A percentile compares a stretch with the other conserved stretches of the same genome.
Evolutionary conservation across 805 yeast genomes (phyloP).

Genomic region (Ascoidea tarda): DNA sequence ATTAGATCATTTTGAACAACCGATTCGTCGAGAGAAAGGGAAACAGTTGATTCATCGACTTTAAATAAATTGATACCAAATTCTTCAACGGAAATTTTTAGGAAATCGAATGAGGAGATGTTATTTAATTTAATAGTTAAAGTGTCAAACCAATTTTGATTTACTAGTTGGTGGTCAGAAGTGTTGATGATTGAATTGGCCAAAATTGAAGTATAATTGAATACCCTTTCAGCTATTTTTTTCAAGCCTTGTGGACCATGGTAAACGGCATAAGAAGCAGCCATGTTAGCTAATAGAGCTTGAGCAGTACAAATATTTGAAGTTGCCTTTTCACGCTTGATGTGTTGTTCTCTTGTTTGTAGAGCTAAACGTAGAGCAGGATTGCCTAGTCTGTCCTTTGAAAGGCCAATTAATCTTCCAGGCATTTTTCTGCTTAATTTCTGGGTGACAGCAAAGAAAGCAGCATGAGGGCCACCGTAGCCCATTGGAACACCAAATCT

Average conservation of each 20-base stretch:
- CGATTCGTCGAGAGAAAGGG: conserved; percentile 87
- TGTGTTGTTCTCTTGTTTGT: conserved; percentile 97
- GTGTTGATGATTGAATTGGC: conserved; percentile 38
- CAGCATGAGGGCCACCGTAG: conserved; percentile 98
- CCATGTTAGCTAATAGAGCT: conserved; percentile 88
- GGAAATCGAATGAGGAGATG: conserved; percentile 37
- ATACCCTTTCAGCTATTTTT: conserved; percentile 63
- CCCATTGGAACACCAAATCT: conserved; percentile 97
- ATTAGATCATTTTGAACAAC: conserved; percentile 48
- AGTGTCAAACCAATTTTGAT: conserved; percentile 75
- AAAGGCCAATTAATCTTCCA: conserved; percentile 87
- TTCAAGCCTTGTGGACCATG: conserved; percentile 86
- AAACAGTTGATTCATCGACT: conserved; percentile 44
- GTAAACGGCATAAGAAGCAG: conserved; percentile 91
- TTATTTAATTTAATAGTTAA: conserved; percentile 46
- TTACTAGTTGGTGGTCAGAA: conserved; percentile 34
- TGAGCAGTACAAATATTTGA: conserved; percentile 98
- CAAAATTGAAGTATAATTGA: conserved; percentile 58
- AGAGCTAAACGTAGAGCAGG: conserved; percentile 85
- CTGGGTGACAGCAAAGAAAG: conserved; percentile 81
- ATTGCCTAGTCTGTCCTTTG: conserved; percentile 83
- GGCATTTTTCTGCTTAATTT: conserved; percentile 85
- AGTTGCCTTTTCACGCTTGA: conserved; percentile 94
- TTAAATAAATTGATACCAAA: conserved; percentile 68
- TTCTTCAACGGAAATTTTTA: conserved; percentile 40